These are phyloP conservation scores for Polytrichum formosum DNA, from an alignment of 225 moss, liverwort and hornwort genomes.

Conservation along the genomic window DNA sequence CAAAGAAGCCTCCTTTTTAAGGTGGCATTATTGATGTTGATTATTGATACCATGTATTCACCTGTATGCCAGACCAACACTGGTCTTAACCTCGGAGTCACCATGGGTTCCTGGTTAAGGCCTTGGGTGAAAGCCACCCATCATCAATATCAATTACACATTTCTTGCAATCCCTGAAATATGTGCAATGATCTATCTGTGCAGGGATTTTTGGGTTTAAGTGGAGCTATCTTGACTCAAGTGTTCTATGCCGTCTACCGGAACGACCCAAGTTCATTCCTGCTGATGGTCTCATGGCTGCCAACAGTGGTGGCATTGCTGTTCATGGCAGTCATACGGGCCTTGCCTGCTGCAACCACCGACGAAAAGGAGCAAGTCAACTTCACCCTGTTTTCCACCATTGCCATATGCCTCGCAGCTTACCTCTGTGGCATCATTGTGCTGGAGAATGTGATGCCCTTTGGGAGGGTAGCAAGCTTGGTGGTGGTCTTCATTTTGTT, in stretches of 20 bases:
- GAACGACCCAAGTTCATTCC: slow-evolving; percentile 40
- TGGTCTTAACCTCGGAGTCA: too few relatives aligned
- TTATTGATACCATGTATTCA: too few relatives aligned
- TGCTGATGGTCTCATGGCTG: slow-evolving; percentile 59
- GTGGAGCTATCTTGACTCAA: slow-evolving; percentile 65
- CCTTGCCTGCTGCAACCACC: slow-evolving; percentile 11
- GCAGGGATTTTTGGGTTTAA: slow-evolving; percentile 47
- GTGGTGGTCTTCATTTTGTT: slow-evolving; percentile 26
- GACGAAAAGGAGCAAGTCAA: slow-evolving; percentile 13
- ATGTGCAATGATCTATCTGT: not conserved
- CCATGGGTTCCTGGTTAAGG: too few relatives aligned
- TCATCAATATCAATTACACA: too few relatives aligned
- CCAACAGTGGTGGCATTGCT: slow-evolving; percentile 39
- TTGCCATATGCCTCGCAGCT: slow-evolving; percentile 37
- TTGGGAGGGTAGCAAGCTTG: slow-evolving; percentile 16
- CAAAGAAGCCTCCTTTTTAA: too few relatives aligned
- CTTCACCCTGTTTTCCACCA: slow-evolving; percentile 31
- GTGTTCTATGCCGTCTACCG: slow-evolving; percentile 43
- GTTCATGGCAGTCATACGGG: slow-evolving; percentile 26
- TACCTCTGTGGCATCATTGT: slow-evolving; percentile 50
- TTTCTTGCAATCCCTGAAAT: too few relatives aligned
- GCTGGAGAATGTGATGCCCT: slow-evolving; percentile 27
- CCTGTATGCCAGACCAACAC: too few relatives aligned
- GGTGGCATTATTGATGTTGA: too few relatives aligned
- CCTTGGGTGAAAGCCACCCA: too few relatives aligned